Evolutionary conservation across 1,284 basidiomycete species (phyloP).

Genomic region (Cryptococcus floricola): DNA sequence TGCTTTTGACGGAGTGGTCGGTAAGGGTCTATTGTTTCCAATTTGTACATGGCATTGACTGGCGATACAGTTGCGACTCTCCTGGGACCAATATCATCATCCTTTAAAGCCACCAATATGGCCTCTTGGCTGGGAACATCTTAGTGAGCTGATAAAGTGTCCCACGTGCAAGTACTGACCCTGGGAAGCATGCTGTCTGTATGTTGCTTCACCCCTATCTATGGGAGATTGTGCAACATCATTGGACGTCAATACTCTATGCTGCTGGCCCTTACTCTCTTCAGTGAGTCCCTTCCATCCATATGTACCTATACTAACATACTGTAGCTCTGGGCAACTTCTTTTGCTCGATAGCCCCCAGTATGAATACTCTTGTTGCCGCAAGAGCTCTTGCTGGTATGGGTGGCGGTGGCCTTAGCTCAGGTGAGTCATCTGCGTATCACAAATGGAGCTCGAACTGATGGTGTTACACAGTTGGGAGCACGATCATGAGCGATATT

Average conservation of each 20-base stretch:
- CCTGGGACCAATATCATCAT: constrained; percentile 51
- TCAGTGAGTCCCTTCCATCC: constrained; percentile 56
- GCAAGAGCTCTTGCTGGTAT: constrained; percentile 81
- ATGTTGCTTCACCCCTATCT: constrained; percentile 82
- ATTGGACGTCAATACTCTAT: constrained; percentile 71
- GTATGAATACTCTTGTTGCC: constrained; percentile 74
- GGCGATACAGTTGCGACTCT: constrained; percentile 53
- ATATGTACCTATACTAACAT: not conserved
- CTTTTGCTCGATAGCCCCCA: constrained; percentile 73
- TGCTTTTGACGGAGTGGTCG: constrained; percentile 65
- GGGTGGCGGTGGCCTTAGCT: constrained; percentile 71
- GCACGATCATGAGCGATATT: constrained; percentile 45
- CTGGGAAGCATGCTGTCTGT: constrained; percentile 63
- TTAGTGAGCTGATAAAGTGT: constrained; percentile 23
- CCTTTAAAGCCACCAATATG: constrained; percentile 52
- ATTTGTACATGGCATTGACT: not conserved
- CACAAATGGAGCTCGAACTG: not conserved
- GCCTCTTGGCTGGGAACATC: constrained; percentile 83
- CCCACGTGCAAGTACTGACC: not conserved
- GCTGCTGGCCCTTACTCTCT: constrained; percentile 69
- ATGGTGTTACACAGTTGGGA: constrained; percentile 19
- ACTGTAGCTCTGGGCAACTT: constrained; percentile 68
- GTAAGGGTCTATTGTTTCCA: constrained; percentile 11
- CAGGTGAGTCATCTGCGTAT: constrained; percentile 10
- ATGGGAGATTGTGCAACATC: constrained; percentile 82